Base-by-base conservation (phyloP, 164 flowering plant genomes). In the Magnolia kwangsiensis region DNA sequence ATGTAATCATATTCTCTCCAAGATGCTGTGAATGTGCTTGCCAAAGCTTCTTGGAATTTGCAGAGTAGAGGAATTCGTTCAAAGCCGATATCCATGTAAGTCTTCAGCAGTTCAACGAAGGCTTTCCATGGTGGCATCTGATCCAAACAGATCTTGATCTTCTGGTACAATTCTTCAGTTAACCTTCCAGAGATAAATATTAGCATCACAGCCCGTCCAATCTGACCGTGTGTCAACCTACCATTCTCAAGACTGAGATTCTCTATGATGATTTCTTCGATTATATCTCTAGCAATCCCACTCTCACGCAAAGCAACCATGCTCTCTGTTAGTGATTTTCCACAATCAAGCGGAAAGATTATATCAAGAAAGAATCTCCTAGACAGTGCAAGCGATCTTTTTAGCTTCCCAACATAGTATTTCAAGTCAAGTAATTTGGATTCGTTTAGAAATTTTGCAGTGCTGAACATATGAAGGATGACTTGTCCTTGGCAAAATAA, bases 1-100 rank as follows among this genome's bases (percentile, higher is more conserved):
- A 92, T 87, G 61, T 84, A 87, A 72, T 86, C 91, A 71, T 3
- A 3, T 27, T 73, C 81, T 23, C 0, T 69, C 92, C 92, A 87
- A 74, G 84, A 79, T 21, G 74, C 78, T 31, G 72, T 55, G 45
- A 71, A 90, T 24, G 87, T 84, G 73, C 84, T 83, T 37, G 23
- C 7, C 74, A 93, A 45, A 72, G 91, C 91, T 55, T 11, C 71
- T 50, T 55, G 67, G 4, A 90, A 77, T 8, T 16, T 78, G 51
- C 4, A 20, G 14, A 76, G 73, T 3, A 81, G 59, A 63, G 81
- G 24, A 1, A 65, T 50, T 51, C 73, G 74, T 27, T 20, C 71
- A 24, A 65, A 29, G 8, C 80, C 80, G 19, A 77, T 63, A 7
- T 72, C 76, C 29, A 29, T 21, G 67, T 51, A 69, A 27, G 29